Evolutionary conservation across 306 rosid genomes (phyloP), one percentile per base, ranked within the genome.

Genomic region (Inga leiocalycina): DNA sequence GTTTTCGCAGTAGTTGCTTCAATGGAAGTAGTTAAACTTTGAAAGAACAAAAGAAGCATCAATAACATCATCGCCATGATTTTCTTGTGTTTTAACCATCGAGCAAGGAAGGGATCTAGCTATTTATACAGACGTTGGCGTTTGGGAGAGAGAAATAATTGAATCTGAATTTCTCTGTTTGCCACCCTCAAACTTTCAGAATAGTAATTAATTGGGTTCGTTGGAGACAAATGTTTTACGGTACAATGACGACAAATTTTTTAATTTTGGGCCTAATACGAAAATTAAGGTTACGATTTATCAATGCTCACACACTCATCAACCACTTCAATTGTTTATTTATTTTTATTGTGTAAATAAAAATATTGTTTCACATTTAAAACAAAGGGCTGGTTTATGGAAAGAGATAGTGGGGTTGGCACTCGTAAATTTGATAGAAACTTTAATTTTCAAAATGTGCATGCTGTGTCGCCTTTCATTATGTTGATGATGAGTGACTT

Each of bases 371-470:
- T 27, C 17, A 10, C 32, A 27, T 11, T 27, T 3, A 27, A 62
- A 62, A 24, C 68, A 0, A 15, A 62, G 68, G 68, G 68, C 35
- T 62, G 68, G 68, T 62, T 62, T 62, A 10, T 22, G 68, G 37
- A 62, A 62, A 62, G 35, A 62, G 15, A 62, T 62, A 62, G 68
- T 62, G 68, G 68, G 68, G 34, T 62, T 62, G 68, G 68, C 68
- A 62, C 35, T 62, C 13, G 22, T 10, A 8, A 59, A 59, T 62
- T 61, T 24, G 68, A 62, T 24, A 62, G 68, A 12, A 62, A 62
- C 68, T 24, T 59, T 39, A 39, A 39, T 39, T 49, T 62, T 17
- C 35, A 62, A 27, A 62, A 12, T 62, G 37, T 12, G 15, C 68
- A 62, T 24, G 68, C 37, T 27, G 37, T 12, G 37, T 62, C 16